Percentiles rank a stretch among this genome's conserved stretches.
These are phyloP conservation scores for Globisporangium viniferum DNA, from an alignment of 352 stramenopile genomes.

Conservation along the genomic window DNA sequence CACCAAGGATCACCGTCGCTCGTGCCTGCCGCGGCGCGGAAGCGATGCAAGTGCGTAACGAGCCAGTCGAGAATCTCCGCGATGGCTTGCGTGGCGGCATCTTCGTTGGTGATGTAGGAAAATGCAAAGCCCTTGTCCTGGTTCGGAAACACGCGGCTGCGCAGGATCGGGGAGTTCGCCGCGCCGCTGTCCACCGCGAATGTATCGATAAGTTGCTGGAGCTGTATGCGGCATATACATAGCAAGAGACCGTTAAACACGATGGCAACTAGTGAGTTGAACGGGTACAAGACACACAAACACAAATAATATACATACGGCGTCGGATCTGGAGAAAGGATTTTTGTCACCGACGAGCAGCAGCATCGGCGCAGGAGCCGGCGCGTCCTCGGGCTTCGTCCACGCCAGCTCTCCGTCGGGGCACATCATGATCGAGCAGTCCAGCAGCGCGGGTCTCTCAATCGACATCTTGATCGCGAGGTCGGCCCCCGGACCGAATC, in stretches of 20 bases:
- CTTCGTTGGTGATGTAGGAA: conserved; percentile 88
- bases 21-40: conserved; percentile 65
- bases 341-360: conserved; percentile 70
- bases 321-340: conserved; percentile 52
- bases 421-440: conserved; percentile 73
- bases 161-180: conserved; percentile 23
- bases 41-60: conserved; percentile 78
- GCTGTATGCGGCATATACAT: conserved; percentile 22
- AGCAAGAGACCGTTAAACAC: not conserved
- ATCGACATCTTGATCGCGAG: conserved; percentile 63
- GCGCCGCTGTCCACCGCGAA: conserved; percentile 25
- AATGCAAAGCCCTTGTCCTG: conserved; percentile 82
- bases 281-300: not conserved
- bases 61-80: conserved; percentile 86
- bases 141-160: conserved; percentile 55
- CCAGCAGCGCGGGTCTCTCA: conserved; percentile 33
- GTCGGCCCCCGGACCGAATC: conserved; percentile 65
- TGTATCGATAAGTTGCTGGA: conserved; percentile 42
- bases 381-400: conserved; percentile 12
- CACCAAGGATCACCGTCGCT: conserved; percentile 78
- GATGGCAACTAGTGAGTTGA: not conserved
- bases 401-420: conserved; percentile 50
- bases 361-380: conserved; percentile 40
- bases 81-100: conserved; percentile 83
- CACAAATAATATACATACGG: conserved; percentile 31